phyloP scores from a whole-genome alignment of 2,329 filamentous ascomycete genomes.

The Fusarium odoratissimum region DNA sequence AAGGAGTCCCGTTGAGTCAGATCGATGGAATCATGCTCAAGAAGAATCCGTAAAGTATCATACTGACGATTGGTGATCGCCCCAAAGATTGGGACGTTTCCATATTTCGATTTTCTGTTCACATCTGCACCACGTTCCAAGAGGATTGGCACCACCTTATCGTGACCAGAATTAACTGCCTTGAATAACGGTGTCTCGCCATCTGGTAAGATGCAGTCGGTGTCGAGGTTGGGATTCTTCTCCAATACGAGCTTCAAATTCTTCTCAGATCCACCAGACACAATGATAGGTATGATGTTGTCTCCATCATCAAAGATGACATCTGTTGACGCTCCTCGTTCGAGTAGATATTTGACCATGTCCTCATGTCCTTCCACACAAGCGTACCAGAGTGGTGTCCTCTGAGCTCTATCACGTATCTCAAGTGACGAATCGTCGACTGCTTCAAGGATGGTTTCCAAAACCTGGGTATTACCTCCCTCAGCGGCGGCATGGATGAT shows the following conservation, averaged over 20 bases:
- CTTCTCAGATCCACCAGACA: slow-evolving; percentile 20
- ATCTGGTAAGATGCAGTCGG: slow-evolving; percentile 9
- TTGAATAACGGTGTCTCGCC: slow-evolving; percentile 24
- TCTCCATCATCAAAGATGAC: slow-evolving; percentile 9
- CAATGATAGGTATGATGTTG: slow-evolving; percentile 22
- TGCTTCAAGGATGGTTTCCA: slow-evolving; percentile 16
- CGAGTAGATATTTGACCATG: slow-evolving; percentile 31
- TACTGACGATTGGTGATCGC: slow-evolving; percentile 22
- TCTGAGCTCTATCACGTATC: slow-evolving; percentile 8
- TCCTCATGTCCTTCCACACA: slow-evolving; percentile 21
- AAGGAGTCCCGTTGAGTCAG: slow-evolving; percentile 25
- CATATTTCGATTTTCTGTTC: slow-evolving; percentile 16
- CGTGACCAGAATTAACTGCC: slow-evolving; percentile 5
- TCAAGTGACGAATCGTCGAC: slow-evolving; percentile 15
- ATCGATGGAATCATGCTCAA: slow-evolving; percentile 18
- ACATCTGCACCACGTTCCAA: slow-evolving; percentile 28
- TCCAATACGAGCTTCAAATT: slow-evolving; percentile 26
- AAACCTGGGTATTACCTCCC: slow-evolving; percentile 23
- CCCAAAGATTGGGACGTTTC: slow-evolving; percentile 16
- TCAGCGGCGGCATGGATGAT: slow-evolving; percentile 29
- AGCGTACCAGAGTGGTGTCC: slow-evolving; percentile 32
- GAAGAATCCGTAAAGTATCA: slow-evolving; percentile 6
- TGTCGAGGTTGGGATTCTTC: slow-evolving; percentile 25
- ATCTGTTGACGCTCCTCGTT: slow-evolving; percentile 22
- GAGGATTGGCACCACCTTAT: slow-evolving; percentile 14